Conservation (phyloP, 345 rosid species). For the Psidium guajava region DNA sequence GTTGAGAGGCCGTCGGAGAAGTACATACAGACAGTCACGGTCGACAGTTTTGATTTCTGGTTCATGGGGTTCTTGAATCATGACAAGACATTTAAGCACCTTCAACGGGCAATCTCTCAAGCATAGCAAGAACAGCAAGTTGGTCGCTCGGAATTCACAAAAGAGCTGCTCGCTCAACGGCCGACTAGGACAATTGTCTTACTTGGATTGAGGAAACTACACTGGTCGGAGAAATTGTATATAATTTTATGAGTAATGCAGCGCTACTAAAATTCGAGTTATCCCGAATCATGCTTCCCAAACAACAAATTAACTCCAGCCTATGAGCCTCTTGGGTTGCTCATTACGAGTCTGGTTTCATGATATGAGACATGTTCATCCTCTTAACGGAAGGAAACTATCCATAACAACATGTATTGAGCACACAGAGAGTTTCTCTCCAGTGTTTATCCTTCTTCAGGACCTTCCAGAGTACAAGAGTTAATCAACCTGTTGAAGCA, state of each 20-base stretch:
- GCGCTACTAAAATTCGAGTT: not conserved
- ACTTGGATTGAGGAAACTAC: not conserved
- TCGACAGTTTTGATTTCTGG: slow-evolving; percentile 79
- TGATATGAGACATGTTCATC: not conserved
- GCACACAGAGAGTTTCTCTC: not conserved
- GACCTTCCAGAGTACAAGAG: not conserved
- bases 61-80: slow-evolving; percentile 76
- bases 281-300: not conserved
- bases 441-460: not conserved
- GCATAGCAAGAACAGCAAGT: not conserved
- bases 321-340: not conserved
- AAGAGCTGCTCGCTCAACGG: not conserved
- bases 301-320: not conserved
- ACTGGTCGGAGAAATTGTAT: slow-evolving; percentile 7
- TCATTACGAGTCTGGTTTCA: not conserved
- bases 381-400: not conserved
- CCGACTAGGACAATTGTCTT: not conserved
- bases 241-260: not conserved
- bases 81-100: slow-evolving; percentile 50
- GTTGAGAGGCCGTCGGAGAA: slow-evolving; percentile 59
- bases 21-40: slow-evolving; percentile 55
- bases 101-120: slow-evolving; percentile 38
- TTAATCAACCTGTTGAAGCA: not conserved
- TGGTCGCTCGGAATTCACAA: not conserved
- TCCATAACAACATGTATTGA: not conserved